phyloP scores from a whole-genome alignment of 768 basidiomycete genomes.

The Serendipita sp. region DNA sequence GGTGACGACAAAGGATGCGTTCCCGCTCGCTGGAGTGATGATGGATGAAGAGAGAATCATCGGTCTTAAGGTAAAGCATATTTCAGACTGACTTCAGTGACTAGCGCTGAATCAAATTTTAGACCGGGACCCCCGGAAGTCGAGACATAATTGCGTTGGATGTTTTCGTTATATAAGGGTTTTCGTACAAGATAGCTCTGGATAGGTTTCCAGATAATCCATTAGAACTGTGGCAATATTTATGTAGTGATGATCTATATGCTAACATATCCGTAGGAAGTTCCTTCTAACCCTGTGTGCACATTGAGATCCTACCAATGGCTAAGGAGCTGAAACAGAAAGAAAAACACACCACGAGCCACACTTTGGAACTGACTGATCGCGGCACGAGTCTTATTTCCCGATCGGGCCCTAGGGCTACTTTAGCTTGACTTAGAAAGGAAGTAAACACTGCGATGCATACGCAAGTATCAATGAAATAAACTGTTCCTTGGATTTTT shows the following conservation, averaged over 20 bases:
- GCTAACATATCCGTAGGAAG: not conserved
- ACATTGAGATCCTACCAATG: not conserved
- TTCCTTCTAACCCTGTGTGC: not conserved
- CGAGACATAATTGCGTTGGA: not conserved
- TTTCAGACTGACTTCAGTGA: not conserved
- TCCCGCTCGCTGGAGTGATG: constrained; percentile 15
- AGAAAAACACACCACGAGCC: not conserved
- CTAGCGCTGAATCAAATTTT: not conserved
- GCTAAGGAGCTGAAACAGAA: not conserved
- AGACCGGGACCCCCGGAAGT: not conserved
- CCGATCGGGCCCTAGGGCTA: not conserved
- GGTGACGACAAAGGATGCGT: constrained; percentile 8
- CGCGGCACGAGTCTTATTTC: not conserved
- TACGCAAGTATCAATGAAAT: not conserved
- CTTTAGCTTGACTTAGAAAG: too few species aligned
- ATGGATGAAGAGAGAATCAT: constrained; percentile 19
- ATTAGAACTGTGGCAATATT: too few species aligned
- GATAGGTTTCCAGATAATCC: too few species aligned
- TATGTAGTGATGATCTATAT: not conserved
- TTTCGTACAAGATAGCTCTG: too few species aligned
- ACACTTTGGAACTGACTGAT: not conserved
- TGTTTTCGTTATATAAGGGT: not conserved
- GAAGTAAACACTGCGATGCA: not conserved
- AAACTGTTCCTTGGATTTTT: not conserved
- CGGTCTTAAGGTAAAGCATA: constrained; percentile 10